Conservation (phyloP, 2,329 filamentous ascomycete species). For the Pezicula rhizophila region DNA sequence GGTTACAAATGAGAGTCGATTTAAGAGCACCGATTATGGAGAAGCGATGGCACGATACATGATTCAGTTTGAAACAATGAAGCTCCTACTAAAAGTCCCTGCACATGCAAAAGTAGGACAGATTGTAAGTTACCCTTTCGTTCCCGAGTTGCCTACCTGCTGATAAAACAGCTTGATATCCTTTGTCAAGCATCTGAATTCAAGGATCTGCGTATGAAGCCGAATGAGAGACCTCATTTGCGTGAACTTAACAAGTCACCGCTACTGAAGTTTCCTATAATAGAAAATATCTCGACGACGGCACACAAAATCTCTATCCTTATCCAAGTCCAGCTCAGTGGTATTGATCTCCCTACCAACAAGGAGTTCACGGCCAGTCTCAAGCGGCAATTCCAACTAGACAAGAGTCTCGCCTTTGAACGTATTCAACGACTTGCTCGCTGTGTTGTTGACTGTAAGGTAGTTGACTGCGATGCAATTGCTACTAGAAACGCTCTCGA, state of each 20-base stretch:
- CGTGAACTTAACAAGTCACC: conserved; percentile 65
- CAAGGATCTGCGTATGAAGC: conserved; percentile 63
- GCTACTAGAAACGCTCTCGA: conserved; percentile 66
- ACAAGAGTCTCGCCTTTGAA: conserved; percentile 60
- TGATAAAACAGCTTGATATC: conserved; percentile 49
- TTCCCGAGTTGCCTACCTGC: background rate
- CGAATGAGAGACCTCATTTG: conserved; percentile 62
- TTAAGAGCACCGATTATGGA: conserved; percentile 66
- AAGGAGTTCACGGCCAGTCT: conserved; percentile 50
- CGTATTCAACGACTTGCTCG: conserved; percentile 64
- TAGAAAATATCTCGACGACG: conserved; percentile 56
- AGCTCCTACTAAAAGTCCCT: conserved; percentile 57
- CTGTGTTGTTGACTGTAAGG: conserved; percentile 71
- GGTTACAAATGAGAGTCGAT: conserved; percentile 39
- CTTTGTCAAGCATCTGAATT: conserved; percentile 69
- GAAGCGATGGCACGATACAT: conserved; percentile 81
- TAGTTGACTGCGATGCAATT: conserved; percentile 52
- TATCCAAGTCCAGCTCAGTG: conserved; percentile 69
- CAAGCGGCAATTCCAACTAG: conserved; percentile 47
- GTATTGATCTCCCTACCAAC: conserved; percentile 53
- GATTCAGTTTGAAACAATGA: conserved; percentile 76
- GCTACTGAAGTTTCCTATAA: conserved; percentile 65
- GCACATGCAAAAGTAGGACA: conserved; percentile 55
- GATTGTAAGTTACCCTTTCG: conserved; percentile 49
- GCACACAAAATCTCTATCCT: conserved; percentile 74